Conservation (phyloP, 345 rosid genomes). For the Dipteronia dyeriana region DNA sequence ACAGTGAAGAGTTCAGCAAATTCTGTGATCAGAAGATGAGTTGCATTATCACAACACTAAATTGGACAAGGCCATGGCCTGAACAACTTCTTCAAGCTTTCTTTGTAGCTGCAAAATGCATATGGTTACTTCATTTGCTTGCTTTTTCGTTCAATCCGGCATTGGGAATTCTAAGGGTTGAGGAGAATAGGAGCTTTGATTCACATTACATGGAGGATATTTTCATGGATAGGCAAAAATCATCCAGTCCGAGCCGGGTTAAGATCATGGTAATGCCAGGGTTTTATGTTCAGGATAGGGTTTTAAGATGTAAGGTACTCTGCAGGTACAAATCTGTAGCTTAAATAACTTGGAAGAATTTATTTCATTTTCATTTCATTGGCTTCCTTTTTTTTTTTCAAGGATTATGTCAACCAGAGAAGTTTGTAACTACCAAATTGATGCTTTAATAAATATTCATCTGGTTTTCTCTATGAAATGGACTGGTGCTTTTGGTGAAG, state of each 20-base stretch:
- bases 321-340: conserved; percentile 68
- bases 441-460: not conserved
- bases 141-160: conserved; percentile 89
- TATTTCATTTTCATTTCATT: too few relatives aligned
- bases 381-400: too few relatives aligned
- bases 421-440: conserved; percentile 24
- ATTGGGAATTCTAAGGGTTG: conserved; percentile 76
- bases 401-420: not conserved
- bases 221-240: conserved; percentile 58
- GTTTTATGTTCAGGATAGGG: conserved; percentile 76
- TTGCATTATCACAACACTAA: conserved; percentile 68
- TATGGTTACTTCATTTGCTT: conserved; percentile 93
- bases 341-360: conserved; percentile 15
- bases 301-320: conserved; percentile 89
- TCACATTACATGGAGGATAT: conserved; percentile 86
- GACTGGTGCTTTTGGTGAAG: not conserved
- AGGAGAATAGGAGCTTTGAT: conserved; percentile 71
- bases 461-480: not conserved
- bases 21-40: conserved; percentile 98
- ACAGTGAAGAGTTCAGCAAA: conserved; percentile 93
- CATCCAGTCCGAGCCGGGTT: conserved; percentile 48
- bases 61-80: conserved; percentile 92
- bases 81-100: conserved; percentile 85
- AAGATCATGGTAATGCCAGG: conserved; percentile 98
- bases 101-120: conserved; percentile 89